These are phyloP conservation scores for Colletotrichum graminicola DNA, from an alignment of 2,329 filamentous ascomycete species.

Conservation along the genomic window DNA sequence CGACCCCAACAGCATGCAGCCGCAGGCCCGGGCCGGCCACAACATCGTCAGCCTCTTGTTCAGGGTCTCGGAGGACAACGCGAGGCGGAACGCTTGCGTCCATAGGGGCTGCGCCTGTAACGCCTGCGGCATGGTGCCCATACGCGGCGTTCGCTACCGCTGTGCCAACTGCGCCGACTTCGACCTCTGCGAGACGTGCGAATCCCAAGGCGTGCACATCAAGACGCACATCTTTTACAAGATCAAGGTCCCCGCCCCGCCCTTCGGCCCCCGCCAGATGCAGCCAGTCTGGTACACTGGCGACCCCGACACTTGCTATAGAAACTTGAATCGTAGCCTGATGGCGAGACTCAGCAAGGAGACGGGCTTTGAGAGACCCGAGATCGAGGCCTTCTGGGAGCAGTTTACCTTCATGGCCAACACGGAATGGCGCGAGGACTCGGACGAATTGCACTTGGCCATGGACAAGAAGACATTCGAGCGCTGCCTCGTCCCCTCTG, in stretches of 20 bases:
- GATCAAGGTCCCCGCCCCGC: conserved; percentile 88
- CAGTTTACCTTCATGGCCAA: conserved; percentile 96
- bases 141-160: conserved; percentile 91
- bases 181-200: conserved; percentile 94
- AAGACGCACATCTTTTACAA: conserved; percentile 98
- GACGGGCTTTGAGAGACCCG: conserved; percentile 84
- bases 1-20: conserved; percentile 55
- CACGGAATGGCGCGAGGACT: conserved; percentile 85
- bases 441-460: conserved; percentile 80
- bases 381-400: conserved; percentile 94
- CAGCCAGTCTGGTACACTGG: conserved; percentile 91
- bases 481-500: conserved; percentile 87
- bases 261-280: conserved; percentile 83
- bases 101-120: conserved; percentile 95
- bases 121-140: conserved; percentile 86
- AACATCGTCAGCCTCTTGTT: conserved; percentile 89
- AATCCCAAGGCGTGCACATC: conserved; percentile 80
- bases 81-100: conserved; percentile 87
- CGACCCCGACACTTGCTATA: conserved; percentile 79
- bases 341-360: conserved; percentile 77
- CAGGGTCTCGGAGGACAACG: conserved; percentile 93
- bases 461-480: conserved; percentile 96
- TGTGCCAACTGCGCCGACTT: conserved; percentile 97
- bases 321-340: conserved; percentile 74
- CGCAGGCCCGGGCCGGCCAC: conserved; percentile 71